phyloP scores from a whole-genome alignment of 768 basidiomycete genomes.

The Hemileccinum impolitum region DNA sequence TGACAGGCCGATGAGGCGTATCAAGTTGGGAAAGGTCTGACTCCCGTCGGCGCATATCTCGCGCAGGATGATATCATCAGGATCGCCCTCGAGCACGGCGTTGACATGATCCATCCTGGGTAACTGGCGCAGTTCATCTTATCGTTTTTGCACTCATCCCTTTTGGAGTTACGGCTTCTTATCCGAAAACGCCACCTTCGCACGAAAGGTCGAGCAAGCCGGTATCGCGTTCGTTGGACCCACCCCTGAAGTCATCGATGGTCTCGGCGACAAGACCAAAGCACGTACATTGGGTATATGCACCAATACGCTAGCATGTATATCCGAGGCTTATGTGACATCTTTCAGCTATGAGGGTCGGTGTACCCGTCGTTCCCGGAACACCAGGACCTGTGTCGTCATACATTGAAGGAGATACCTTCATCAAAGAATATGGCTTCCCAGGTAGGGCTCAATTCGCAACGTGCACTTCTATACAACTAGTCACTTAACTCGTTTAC shows the following conservation, averaged over 20 bases:
- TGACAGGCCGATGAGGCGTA: slow-evolving; percentile 94
- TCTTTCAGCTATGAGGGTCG: slow-evolving; percentile 72
- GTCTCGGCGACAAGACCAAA: slow-evolving; percentile 98
- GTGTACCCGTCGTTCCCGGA: slow-evolving; percentile 96
- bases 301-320: neutral
- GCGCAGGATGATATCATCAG: slow-evolving; percentile 97
- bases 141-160: slow-evolving; percentile 3
- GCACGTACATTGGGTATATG: slow-evolving; percentile 77
- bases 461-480: neutral
- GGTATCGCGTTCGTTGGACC: slow-evolving; percentile 97
- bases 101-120: slow-evolving; percentile 99
- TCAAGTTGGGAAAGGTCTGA: slow-evolving; percentile 93
- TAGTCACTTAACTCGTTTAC: slow-evolving; percentile 14
- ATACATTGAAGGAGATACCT: slow-evolving; percentile 77
- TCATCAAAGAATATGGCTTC: slow-evolving; percentile 96
- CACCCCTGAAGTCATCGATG: slow-evolving; percentile 93
- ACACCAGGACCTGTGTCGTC: slow-evolving; percentile 89
- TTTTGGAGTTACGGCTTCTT: slow-evolving; percentile 86
- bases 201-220: slow-evolving; percentile 96
- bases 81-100: slow-evolving; percentile 95
- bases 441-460: slow-evolving; percentile 52
- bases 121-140: slow-evolving; percentile 31
- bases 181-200: slow-evolving; percentile 95
- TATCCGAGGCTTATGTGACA: slow-evolving; percentile 1
- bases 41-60: slow-evolving; percentile 95